Base-by-base conservation (phyloP, 208 protist genomes). In the Vickermania spadyakhi region DNA sequence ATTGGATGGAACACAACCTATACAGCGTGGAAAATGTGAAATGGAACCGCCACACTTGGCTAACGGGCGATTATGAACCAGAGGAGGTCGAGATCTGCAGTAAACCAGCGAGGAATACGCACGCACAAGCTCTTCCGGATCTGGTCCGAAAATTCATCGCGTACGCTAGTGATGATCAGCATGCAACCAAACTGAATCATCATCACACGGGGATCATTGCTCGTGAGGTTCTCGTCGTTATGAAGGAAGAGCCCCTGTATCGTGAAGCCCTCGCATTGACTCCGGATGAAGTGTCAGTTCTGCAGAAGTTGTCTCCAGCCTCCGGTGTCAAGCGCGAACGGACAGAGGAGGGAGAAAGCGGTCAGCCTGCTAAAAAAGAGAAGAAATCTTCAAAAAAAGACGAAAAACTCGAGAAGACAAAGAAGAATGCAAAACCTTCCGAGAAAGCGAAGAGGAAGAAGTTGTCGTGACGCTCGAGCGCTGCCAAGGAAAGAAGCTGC, bases 31-130 rank as follows among this genome's bases (percentile, higher is more conserved):
- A 84, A 60, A 93, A 91, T 59, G 74, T 62, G 64, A 62, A 73
- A 41, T 95, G 89, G 85, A 95, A 95, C 57, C 72, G 69, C 54
- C 85, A 93, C 73, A 89, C 82, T 41, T 95, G 89, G 89, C 81
- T 95, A 25, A 87, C 80, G 7, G 64, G 73, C 26, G 67, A 91
- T 49, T 88, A 81, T 69, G 58, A 73, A 28, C 42, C 64, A 21
- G 84, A 95, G 68, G 74, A 68, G 42, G 81, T 95, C 0, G 84
- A 95, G 72, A 80, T 93, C 28, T 93, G 89, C 64, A 73, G 69
- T 62, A 89, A 90, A 63, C 68, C 74, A 3, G 89, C 89, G n/a
- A 65, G 77, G 64, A 70, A 62, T 1, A 84, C 89, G 25, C 89
- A 95, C 63, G 74, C 91, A 26, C 59, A 65, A 23, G 81, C 76